These are phyloP conservation scores for Kodamaea ohmeri DNA, from an alignment of 1,139 yeast species.

Conservation along the genomic window DNA sequence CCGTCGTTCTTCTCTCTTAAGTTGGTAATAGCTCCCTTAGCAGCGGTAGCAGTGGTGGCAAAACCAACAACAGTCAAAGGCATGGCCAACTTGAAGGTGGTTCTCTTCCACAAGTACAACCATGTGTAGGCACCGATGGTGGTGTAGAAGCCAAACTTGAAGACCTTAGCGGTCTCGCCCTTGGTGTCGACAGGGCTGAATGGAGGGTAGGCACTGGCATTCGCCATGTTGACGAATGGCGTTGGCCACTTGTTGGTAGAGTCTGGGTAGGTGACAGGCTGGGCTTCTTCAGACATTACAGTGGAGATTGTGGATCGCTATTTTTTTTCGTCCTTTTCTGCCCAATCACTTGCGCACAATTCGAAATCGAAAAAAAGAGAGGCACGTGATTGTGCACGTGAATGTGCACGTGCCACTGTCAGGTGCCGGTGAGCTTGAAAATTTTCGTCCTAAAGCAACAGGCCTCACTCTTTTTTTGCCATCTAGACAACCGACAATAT, in stretches of 20 bases:
- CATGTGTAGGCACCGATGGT: constrained; percentile 50
- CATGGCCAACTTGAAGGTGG: constrained; percentile 43
- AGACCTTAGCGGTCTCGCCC: constrained; percentile 39
- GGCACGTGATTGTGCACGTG: constrained; percentile 4
- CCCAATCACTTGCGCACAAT: constrained; percentile 20
- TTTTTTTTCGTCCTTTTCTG: constrained; percentile 8
- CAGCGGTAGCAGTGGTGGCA: constrained; percentile 43
- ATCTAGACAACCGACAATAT: constrained; percentile 17
- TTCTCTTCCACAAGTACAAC: constrained; percentile 48
- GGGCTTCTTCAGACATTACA: constrained; percentile 21
- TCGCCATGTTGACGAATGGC: constrained; percentile 41
- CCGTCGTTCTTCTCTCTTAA: constrained; percentile 50
- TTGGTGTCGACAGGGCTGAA: constrained; percentile 47
- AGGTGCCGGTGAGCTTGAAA: constrained; percentile 3
- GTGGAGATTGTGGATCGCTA: constrained; percentile 1
- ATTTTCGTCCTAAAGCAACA: constrained; percentile 1
- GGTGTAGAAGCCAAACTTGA: constrained; percentile 42
- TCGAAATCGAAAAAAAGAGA: constrained; percentile 1
- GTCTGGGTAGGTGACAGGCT: constrained; percentile 27
- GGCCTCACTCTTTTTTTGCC: constrained; percentile 1
- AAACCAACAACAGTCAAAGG: constrained; percentile 43
- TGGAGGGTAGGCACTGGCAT: constrained; percentile 43
- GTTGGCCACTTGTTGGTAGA: constrained; percentile 43
- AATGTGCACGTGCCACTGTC: background rate
- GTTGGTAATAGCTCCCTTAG: constrained; percentile 41